Evolutionary conservation across 768 basidiomycete species (phyloP).

Genomic region (Tephrocybe sp.): DNA sequence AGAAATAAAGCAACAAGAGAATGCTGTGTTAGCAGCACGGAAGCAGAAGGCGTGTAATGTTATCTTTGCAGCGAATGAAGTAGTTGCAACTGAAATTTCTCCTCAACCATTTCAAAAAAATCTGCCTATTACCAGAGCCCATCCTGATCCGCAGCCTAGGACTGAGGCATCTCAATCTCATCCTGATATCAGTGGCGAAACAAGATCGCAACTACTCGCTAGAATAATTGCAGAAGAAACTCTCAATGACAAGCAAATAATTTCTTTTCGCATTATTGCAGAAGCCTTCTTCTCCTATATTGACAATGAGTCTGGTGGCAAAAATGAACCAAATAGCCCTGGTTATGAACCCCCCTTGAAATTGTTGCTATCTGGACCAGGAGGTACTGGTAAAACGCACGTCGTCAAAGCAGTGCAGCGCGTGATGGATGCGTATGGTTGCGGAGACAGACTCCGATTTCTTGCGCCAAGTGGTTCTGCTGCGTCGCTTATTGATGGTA

Average conservation of each 20-base stretch:
- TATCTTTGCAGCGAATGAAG: too few relatives aligned
- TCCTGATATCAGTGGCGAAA: neutral
- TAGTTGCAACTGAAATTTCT: too few relatives aligned
- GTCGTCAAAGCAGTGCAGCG: conserved; percentile 22
- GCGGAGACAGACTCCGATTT: conserved; percentile 21
- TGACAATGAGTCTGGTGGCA: neutral
- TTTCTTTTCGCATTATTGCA: neutral
- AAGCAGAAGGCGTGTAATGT: too few relatives aligned
- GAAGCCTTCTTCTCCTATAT: conserved; percentile 1
- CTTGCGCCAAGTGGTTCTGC: conserved; percentile 23
- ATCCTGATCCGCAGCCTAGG: too few relatives aligned
- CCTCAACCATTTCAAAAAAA: neutral
- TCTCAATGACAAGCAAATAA: neutral
- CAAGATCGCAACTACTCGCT: neutral
- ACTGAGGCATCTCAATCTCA: neutral
- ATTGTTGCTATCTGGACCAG: conserved; percentile 19
- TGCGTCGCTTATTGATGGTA: too few relatives aligned
- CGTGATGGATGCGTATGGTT: conserved; percentile 21
- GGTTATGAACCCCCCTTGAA: neutral
- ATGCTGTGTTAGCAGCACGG: too few relatives aligned
- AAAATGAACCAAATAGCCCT: neutral
- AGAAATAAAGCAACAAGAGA: too few relatives aligned
- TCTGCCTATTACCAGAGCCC: too few relatives aligned
- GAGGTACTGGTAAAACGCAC: conserved; percentile 32
- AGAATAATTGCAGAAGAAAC: neutral